phyloP scores from a whole-genome alignment of 2,329 filamentous ascomycete genomes.

The Tympanopsis confertula region DNA sequence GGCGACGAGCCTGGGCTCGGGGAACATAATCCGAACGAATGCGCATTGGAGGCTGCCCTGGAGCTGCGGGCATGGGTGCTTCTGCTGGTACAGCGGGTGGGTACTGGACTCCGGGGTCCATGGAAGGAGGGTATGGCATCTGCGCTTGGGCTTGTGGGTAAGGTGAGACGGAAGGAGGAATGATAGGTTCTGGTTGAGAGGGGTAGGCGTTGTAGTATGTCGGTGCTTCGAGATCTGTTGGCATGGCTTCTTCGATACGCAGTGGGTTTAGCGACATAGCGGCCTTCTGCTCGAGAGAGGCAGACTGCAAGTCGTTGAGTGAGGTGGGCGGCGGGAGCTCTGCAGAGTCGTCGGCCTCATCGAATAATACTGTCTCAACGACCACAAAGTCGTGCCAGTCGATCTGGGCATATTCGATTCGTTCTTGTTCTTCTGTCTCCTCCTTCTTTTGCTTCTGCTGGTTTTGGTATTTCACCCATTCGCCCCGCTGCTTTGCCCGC shows the following conservation, averaged over 20 bases:
- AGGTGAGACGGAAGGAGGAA: slow-evolving; percentile 17
- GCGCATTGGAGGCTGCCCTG: slow-evolving; percentile 37
- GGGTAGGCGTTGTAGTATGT: slow-evolving; percentile 3
- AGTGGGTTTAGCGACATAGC: slow-evolving; percentile 46
- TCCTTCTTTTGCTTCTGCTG: slow-evolving; percentile 80
- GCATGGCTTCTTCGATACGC: slow-evolving; percentile 58
- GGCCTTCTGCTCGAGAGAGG: slow-evolving; percentile 60
- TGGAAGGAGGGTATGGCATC: not conserved
- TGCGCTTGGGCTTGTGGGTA: slow-evolving; percentile 4
- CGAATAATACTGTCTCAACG: slow-evolving; percentile 88
- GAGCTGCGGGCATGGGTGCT: slow-evolving; percentile 13
- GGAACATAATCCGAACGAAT: slow-evolving; percentile 57
- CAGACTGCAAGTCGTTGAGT: slow-evolving; percentile 82
- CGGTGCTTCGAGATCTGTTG: slow-evolving; percentile 26
- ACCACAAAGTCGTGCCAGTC: slow-evolving; percentile 98
- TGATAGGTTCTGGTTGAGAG: slow-evolving; percentile 1
- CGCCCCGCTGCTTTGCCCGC: slow-evolving; percentile 73
- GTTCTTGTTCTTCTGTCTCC: slow-evolving; percentile 74
- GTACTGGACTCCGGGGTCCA: too few relatives aligned
- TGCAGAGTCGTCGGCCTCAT: slow-evolving; percentile 72
- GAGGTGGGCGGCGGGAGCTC: slow-evolving; percentile 82
- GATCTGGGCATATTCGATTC: slow-evolving; percentile 66
- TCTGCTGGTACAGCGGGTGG: too few relatives aligned
- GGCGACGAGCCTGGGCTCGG: slow-evolving; percentile 34
- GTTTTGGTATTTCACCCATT: slow-evolving; percentile 77